These are phyloP conservation scores for Triangularia setosa DNA, from an alignment of 2,329 filamentous ascomycete species.

Conservation along the genomic window DNA sequence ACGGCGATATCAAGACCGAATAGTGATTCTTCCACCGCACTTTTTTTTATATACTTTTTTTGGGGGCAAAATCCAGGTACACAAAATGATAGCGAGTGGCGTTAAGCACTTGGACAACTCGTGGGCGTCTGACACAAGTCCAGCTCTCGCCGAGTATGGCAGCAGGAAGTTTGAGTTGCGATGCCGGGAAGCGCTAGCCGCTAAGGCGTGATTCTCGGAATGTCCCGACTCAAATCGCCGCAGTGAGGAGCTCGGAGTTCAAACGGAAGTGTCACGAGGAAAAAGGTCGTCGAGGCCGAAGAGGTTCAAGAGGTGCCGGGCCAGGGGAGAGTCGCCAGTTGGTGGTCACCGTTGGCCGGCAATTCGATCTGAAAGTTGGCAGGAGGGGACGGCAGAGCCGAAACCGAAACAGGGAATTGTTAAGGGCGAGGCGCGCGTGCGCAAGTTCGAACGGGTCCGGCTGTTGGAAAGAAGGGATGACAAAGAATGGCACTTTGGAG, in stretches of 20 bases:
- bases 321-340: background rate
- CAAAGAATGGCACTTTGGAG: background rate
- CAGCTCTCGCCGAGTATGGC: background rate
- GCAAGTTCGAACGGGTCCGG: slow-evolving; percentile 5
- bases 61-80: background rate
- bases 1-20: background rate
- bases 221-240: slow-evolving; percentile 3
- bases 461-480: slow-evolving; percentile 5
- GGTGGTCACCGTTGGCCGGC: background rate
- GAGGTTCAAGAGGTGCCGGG: background rate
- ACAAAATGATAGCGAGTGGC: background rate
- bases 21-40: background rate
- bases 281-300: background rate
- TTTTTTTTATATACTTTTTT: no score
- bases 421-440: slow-evolving; percentile 3
- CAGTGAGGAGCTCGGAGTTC: background rate
- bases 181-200: background rate
- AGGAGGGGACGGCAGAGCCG: background rate
- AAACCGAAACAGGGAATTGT: slow-evolving; percentile 7
- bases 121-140: background rate
- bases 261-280: background rate
- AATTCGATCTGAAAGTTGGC: background rate
- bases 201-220: background rate
- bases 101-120: background rate
- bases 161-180: slow-evolving; percentile 1